phyloP scores from a whole-genome alignment of 805 yeast genomes.

The Kodamaea neixiangensis region DNA sequence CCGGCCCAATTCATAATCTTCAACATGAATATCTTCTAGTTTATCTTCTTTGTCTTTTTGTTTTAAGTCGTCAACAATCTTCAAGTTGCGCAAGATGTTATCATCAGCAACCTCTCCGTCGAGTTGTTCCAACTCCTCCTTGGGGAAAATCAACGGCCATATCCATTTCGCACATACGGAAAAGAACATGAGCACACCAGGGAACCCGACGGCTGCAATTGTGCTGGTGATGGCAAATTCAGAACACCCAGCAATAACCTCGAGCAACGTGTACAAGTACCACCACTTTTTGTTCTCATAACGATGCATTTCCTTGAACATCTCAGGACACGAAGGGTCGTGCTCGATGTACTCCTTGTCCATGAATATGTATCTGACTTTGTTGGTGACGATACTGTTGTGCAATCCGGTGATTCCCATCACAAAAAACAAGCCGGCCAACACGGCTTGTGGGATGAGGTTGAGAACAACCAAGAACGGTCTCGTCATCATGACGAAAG shows the following conservation, averaged over 20 bases:
- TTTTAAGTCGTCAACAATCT: slow-evolving; percentile 15
- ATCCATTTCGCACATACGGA: slow-evolving; percentile 58
- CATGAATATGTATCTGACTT: slow-evolving; percentile 61
- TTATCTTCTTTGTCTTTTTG: slow-evolving; percentile 1
- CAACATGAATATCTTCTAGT: slow-evolving; percentile 5
- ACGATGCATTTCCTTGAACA: slow-evolving; percentile 30
- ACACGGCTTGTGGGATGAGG: slow-evolving; percentile 86
- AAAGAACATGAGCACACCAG: slow-evolving; percentile 77
- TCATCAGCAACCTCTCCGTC: slow-evolving; percentile 68
- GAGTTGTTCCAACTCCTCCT: slow-evolving; percentile 57
- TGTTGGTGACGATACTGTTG: slow-evolving; percentile 61
- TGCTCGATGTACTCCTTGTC: slow-evolving; percentile 47
- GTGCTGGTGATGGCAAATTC: slow-evolving; percentile 88
- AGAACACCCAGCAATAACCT: slow-evolving; percentile 67
- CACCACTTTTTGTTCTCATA: slow-evolving; percentile 48
- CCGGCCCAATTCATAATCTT: slow-evolving; percentile 2
- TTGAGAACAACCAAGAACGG: slow-evolving; percentile 83
- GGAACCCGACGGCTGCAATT: slow-evolving; percentile 92
- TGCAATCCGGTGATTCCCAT: slow-evolving; percentile 87
- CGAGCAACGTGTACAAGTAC: slow-evolving; percentile 54
- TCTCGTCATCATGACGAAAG: slow-evolving; percentile 84
- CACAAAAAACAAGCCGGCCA: slow-evolving; percentile 88
- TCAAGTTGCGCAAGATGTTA: slow-evolving; percentile 51
- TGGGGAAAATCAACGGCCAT: slow-evolving; percentile 64
- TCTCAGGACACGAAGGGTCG: slow-evolving; percentile 40